Conservation (phyloP, 345 rosid genomes). For the Arabidopsis thaliana region TAIR10.1 NC_003076.8:19323501-19324000, state of each 20-base stretch:
- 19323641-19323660: background rate
- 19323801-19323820: conserved; percentile 81
- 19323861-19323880: conserved; percentile 66
- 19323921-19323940: conserved; percentile 27
- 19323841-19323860: conserved; percentile 52
- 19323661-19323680: conserved; percentile 15
- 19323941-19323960: conserved; percentile 18
- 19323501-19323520: conserved; percentile 62
- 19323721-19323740: conserved; percentile 7
- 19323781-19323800: conserved; percentile 76
- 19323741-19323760: conserved; percentile 52
- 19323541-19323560: conserved; percentile 75
- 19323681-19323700: conserved; percentile 1
- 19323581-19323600: conserved; percentile 74
- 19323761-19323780: conserved; percentile 68
- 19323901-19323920: conserved; percentile 78
- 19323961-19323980: conserved; percentile 8
- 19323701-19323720: background rate
- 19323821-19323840: conserved; percentile 64
- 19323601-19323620: conserved; percentile 77
- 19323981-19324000: conserved; percentile 12
- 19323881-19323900: conserved; percentile 78
- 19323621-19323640: conserved; percentile 63
- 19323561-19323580: conserved; percentile 94
- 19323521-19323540: conserved; percentile 69